Evolutionary conservation across 306 rosid species (phyloP).

Genomic region (Fragaria ananassa): DNA sequence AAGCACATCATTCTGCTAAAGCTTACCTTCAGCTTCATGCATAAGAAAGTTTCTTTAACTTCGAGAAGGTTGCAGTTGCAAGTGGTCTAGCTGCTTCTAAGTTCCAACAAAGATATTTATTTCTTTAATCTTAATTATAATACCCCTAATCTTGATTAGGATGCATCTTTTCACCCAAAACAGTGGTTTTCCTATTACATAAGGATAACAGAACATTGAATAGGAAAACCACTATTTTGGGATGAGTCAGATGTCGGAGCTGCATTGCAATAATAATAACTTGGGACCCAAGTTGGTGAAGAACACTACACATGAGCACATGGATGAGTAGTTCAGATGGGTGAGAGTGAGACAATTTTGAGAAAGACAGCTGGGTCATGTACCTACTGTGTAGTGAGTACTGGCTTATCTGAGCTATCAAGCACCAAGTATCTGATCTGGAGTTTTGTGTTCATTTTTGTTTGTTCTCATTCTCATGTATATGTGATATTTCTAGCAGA

Average conservation of each 20-base stretch:
- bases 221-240: background rate
- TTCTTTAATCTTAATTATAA: background rate
- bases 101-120: background rate
- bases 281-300: background rate
- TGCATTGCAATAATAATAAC: constrained; percentile 2
- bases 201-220: background rate
- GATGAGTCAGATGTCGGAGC: background rate
- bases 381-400: background rate
- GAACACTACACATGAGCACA: background rate
- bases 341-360: background rate
- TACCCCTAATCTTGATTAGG: background rate
- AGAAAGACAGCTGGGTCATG: constrained; percentile 3
- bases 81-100: background rate
- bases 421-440: background rate
- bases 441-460: background rate
- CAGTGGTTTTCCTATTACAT: background rate
- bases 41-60: background rate
- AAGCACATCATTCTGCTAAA: background rate
- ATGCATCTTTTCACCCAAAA: background rate
- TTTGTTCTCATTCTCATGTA: background rate
- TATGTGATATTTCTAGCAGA: background rate
- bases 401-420: background rate
- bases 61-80: background rate
- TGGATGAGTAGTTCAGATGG: background rate
- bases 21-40: constrained; percentile 3